A percentile compares a stretch with the other conserved stretches of the same genome.
These are phyloP conservation scores for Plasmodium gallinaceum DNA, from an alignment of 169 alveolate species.

Conservation along the genomic window DNA sequence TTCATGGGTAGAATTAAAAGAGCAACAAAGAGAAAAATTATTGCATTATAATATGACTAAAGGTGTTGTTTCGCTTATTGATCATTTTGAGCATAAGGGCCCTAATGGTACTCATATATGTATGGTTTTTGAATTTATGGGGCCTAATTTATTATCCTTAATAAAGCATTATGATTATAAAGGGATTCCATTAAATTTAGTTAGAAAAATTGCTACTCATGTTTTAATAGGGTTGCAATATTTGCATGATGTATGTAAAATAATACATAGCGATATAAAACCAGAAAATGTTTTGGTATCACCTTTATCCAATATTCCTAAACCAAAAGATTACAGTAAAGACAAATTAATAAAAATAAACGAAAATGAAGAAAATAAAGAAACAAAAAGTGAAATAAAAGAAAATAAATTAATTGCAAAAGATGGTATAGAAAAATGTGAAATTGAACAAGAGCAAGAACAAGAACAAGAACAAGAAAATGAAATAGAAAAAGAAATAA, in stretches of 20 bases:
- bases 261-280: constrained; percentile 99
- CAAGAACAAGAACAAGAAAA: neutral
- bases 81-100: constrained; percentile 95
- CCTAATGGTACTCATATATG: constrained; percentile 98
- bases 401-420: neutral
- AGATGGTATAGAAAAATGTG: neutral
- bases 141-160: constrained; percentile 97
- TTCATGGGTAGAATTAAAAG: constrained; percentile 88
- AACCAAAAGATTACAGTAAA: constrained; percentile 41
- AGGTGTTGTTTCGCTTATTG: constrained; percentile 95
- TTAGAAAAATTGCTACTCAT: constrained; percentile 96
- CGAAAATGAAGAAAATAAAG: neutral
- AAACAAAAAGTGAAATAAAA: neutral
- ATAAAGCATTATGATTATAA: constrained; percentile 96
- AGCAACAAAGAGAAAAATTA: constrained; percentile 74
- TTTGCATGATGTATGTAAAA: constrained; percentile 95
- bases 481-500: constrained; percentile 44
- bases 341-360: neutral
- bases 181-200: constrained; percentile 95
- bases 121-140: constrained; percentile 98
- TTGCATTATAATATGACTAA: constrained; percentile 81
- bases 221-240: constrained; percentile 98
- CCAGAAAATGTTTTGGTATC: constrained; percentile 97
- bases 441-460: neutral
- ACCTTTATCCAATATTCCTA: constrained; percentile 64